A percentile compares a stretch with the other conserved stretches of the same genome.
Conservation (phyloP, 1,139 yeast species). For the Hanseniaspora gamundiae region DNA sequence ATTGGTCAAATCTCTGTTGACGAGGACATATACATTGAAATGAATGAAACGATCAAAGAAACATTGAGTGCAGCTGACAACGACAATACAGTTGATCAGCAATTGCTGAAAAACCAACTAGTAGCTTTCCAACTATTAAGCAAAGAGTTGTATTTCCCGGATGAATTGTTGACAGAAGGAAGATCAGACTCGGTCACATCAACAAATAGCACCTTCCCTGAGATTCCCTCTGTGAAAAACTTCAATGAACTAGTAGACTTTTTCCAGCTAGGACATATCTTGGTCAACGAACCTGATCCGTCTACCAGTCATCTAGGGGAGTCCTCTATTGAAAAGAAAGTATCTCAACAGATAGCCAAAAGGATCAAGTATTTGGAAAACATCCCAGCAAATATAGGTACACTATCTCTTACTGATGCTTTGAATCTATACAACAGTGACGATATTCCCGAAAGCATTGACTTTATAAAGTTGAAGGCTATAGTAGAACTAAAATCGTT, state of each 20-base stretch:
- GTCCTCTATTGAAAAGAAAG: conserved; percentile 33
- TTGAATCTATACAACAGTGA: conserved; percentile 31
- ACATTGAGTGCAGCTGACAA: conserved; percentile 19
- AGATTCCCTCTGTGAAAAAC: conserved; percentile 6
- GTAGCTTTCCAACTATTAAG: conserved; percentile 66
- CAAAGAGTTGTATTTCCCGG: conserved; percentile 68
- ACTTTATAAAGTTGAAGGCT: conserved; percentile 48
- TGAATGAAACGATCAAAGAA: conserved; percentile 13
- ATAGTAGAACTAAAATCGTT: conserved; percentile 75
- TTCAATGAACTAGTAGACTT: conserved; percentile 3
- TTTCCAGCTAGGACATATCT: conserved; percentile 5
- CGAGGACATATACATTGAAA: conserved; percentile 27
- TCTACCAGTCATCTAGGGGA: conserved; percentile 21
- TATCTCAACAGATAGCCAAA: conserved; percentile 47
- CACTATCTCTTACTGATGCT: conserved; percentile 35
- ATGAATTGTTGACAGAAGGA: conserved; percentile 26
- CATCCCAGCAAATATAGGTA: conserved; percentile 65
- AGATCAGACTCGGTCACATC: conserved; percentile 6
- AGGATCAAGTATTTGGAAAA: conserved; percentile 67
- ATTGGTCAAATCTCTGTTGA: conserved; percentile 25
- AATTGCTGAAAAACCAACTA: conserved; percentile 52
- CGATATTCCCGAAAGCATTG: conserved; percentile 29
- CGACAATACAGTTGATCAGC: conserved; percentile 31
- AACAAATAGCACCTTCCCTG: not conserved
- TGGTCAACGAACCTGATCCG: conserved; percentile 14